Evolutionary conservation across 768 basidiomycete species (phyloP).

Genomic region (Leccinum pellstonianum): DNA sequence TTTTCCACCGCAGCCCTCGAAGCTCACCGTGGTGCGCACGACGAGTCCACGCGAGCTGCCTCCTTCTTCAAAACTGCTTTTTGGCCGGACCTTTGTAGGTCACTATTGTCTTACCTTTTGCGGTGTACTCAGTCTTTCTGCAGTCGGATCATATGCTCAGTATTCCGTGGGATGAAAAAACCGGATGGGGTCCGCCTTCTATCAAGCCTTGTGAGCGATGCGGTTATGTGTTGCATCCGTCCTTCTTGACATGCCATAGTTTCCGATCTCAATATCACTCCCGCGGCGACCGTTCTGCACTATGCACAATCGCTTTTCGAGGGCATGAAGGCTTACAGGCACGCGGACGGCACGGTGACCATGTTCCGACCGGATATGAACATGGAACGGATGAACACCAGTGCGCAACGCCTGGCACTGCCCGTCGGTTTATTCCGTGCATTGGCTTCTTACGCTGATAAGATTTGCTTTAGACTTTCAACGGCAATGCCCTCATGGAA

Average conservation of each 20-base stretch:
- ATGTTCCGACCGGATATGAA: slow-evolving; percentile 97
- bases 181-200: slow-evolving; percentile 81
- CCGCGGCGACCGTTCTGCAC: slow-evolving; percentile 73
- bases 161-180: slow-evolving; percentile 64
- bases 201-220: slow-evolving; percentile 75
- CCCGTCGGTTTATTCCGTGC: slow-evolving; percentile 48
- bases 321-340: slow-evolving; percentile 91
- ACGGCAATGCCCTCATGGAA: slow-evolving; percentile 69
- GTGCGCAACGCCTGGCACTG: slow-evolving; percentile 73
- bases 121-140: slow-evolving; percentile 7
- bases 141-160: slow-evolving; percentile 88
- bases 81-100: slow-evolving; percentile 82
- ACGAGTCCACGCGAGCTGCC: slow-evolving; percentile 60
- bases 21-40: slow-evolving; percentile 49
- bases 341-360: slow-evolving; percentile 66
- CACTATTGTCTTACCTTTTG: slow-evolving; percentile 7
- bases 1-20: slow-evolving; percentile 42
- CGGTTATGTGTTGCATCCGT: not conserved
- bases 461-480: slow-evolving; percentile 55
- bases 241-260: slow-evolving; percentile 19
- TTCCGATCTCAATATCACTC: slow-evolving; percentile 24
- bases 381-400: slow-evolving; percentile 92
- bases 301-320: slow-evolving; percentile 93
- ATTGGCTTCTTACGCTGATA: slow-evolving; percentile 4
- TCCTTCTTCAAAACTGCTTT: slow-evolving; percentile 65